Evolutionary conservation across 2,329 filamentous ascomycete genomes (phyloP), one percentile per base, ranked within the genome.

Genomic region (Colletotrichum sp.): DNA sequence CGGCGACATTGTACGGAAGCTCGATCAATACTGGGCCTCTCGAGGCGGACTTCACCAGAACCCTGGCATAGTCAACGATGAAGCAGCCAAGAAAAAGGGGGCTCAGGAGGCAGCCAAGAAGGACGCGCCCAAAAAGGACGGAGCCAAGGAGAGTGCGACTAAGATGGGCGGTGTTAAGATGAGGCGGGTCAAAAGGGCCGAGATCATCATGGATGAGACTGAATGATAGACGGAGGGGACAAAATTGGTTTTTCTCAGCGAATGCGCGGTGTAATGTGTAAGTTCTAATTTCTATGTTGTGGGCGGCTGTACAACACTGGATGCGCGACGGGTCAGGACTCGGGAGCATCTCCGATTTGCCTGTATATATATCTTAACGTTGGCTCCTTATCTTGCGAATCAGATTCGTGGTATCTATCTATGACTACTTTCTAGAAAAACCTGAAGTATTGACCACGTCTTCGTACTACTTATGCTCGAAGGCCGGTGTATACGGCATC

Each of bases 21-120:
- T 72, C 1, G 28, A 67, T 2, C 39, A 65, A 65, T 59, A 67
- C 32, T 78, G 75, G 75, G 18, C 60, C 12, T 16, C 66, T 21
- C 55, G 39, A 5, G 71, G 67, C 16, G 71, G 71, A 13, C n/a
- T 65, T 16, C 34, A 65, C 21, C 32, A 44, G 15, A 24, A 21
- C 32, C 62, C 55, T 16, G 62, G 32, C 34, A 21, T 36, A 21
- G 13, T 36, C 62, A 32, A 26, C 9, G 32, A 39, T 3, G 62
- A 65, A n/a, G 32, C n/a, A n/a, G 21, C 34, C 12, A 65, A 39
- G 34, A 65, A 28, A n/a, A 65, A 73, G 3, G 30, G 59, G 6
- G 59, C 30, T 4, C 30, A 63, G 12, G 44, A 52, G 44, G 44
- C 44, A 24, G 44, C 44, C n/a, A 52, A 52, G n/a, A 52, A 13